Evolutionary conservation across 345 rosid genomes (phyloP), one percentile per base, ranked within the genome.

Genomic region (Lepidium aucheri): DNA sequence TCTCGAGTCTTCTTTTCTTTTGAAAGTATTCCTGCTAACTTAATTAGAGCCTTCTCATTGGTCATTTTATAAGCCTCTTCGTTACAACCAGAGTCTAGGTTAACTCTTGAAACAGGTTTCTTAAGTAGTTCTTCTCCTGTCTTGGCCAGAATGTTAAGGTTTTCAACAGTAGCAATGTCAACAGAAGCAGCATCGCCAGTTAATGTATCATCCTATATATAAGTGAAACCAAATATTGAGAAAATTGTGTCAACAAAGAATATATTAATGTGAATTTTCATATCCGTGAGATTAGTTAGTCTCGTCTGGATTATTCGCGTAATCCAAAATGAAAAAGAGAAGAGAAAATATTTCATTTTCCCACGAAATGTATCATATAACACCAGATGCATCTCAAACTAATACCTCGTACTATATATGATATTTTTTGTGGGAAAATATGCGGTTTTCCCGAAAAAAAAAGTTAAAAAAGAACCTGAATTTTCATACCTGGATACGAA

Each of bases 161-260:
- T 83, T 8, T 78, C 78, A 12, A 69, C 41, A 0, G 86, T 85
- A 3, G 91, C 80, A 18, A 83, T 33, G 54, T 88, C 95, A 36
- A 79, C 80, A 0, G 84, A 79, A 8, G 83, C 65, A 24, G 69
- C 70, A 6, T 61, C 53, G 14, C 84, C 83, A 1, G 3, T 53
- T n/a, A 86, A 49, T 3, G 77, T 74, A 30, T 86, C 87, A 56
- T 81, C 83, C 85, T 84, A 62, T 32, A 26, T 26, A 38, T 41
- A 41, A 6, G 51, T 34, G 13, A 64, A 50, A 38, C 4, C 9
- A n/a, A n/a, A n/a, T n/a, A n/a, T n/a, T n/a, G n/a, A n/a, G n/a
- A n/a, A n/a, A n/a, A n/a, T n/a, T n/a, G n/a, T n/a, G n/a, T n/a
- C n/a, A n/a, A n/a, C n/a, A n/a, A n/a, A n/a, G n/a, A n/a, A n/a